Evolutionary conservation across 2,329 filamentous ascomycete species (phyloP).

Genomic region (Dryadomyces quercus-mongolicae): DNA sequence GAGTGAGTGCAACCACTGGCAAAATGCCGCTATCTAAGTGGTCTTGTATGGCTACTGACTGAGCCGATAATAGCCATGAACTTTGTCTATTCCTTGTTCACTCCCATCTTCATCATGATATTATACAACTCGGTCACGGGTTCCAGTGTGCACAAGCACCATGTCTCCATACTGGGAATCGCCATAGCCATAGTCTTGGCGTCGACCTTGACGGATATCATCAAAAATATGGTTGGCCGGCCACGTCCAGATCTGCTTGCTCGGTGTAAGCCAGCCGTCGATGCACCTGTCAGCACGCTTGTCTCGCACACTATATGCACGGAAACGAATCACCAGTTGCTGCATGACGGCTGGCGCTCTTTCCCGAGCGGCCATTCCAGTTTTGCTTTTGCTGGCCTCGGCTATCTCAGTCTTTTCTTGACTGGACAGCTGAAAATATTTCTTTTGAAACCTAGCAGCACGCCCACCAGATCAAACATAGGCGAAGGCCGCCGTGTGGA

Average conservation of each 20-base stretch:
- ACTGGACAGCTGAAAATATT: conserved; percentile 54
- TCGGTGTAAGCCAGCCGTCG: conserved; percentile 61
- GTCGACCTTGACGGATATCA: conserved; percentile 72
- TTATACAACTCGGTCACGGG: conserved; percentile 50
- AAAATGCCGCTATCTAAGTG: too few species aligned
- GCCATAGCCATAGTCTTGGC: conserved; percentile 65
- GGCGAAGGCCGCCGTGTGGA: background rate
- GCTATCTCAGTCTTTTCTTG: conserved; percentile 60
- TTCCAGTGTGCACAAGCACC: conserved; percentile 63
- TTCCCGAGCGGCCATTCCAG: conserved; percentile 74
- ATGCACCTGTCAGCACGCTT: conserved; percentile 35
- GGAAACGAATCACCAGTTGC: conserved; percentile 50
- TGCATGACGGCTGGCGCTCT: conserved; percentile 75
- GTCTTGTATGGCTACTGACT: background rate
- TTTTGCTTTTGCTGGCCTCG: conserved; percentile 68
- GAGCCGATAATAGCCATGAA: conserved; percentile 43
- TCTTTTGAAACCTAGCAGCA: conserved; percentile 14
- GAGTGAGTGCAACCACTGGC: conserved; percentile 31
- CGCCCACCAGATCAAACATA: background rate
- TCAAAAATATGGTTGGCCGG: conserved; percentile 80
- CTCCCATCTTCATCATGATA: conserved; percentile 57
- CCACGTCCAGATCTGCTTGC: conserved; percentile 46
- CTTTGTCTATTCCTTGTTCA: conserved; percentile 63
- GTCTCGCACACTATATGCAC: conserved; percentile 63
- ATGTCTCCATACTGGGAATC: conserved; percentile 75